Evolutionary conservation across 2,329 filamentous ascomycete genomes (phyloP).

Genomic region (Penicillium psychrosexuale): DNA sequence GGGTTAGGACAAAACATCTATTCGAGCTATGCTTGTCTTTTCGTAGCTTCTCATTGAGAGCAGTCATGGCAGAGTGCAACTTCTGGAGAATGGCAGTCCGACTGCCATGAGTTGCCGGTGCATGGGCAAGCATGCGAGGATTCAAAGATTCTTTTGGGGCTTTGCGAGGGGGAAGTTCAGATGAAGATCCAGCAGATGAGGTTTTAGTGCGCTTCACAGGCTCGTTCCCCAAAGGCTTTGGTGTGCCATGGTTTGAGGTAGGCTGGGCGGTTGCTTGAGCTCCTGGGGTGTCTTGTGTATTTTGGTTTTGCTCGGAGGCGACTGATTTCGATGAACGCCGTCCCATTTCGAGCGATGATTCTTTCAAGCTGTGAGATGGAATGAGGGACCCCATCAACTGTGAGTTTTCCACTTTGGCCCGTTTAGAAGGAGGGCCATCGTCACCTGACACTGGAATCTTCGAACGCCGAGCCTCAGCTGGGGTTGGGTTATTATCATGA

Average conservation of each 20-base stretch:
- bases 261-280: conserved; percentile 32
- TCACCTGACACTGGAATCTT: conserved; percentile 18
- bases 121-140: conserved; percentile 44
- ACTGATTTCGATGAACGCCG: not conserved
- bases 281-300: conserved; percentile 10
- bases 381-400: not conserved
- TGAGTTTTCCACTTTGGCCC: conserved; percentile 19
- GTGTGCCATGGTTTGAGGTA: conserved; percentile 11
- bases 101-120: conserved; percentile 43
- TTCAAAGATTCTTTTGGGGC: conserved; percentile 44
- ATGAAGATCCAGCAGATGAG: not conserved
- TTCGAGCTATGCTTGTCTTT: conserved; percentile 33
- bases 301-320: conserved; percentile 4
- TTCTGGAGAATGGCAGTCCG: conserved; percentile 45
- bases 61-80: conserved; percentile 43
- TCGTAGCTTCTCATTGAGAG: conserved; percentile 39
- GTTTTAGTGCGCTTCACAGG: not conserved
- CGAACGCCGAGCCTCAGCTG: not conserved
- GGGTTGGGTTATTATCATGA: conserved; percentile 39
- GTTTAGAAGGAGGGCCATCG: conserved; percentile 30
- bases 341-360: conserved; percentile 2
- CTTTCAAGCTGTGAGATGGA: not conserved
- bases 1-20: conserved; percentile 36
- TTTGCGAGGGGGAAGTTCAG: conserved; percentile 27
- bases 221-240: not conserved